Evolutionary conservation across 1,284 basidiomycete species (phyloP).

Genomic region (Cystobasidium slooffiae): DNA sequence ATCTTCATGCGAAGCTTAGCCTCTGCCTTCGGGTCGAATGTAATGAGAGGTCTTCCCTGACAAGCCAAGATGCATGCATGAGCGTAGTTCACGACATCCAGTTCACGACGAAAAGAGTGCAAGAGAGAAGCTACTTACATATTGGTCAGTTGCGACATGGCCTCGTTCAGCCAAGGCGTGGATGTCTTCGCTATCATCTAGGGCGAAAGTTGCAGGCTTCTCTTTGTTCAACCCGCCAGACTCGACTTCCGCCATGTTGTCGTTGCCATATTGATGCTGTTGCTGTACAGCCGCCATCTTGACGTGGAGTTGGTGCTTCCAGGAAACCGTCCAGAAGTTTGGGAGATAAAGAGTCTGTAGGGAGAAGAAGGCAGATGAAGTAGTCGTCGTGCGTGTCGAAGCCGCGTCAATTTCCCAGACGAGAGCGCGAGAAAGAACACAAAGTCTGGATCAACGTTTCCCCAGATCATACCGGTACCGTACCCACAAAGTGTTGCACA

Average conservation of each 20-base stretch:
- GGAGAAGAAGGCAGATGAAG: no score
- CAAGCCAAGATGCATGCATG: not conserved
- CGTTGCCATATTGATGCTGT: not conserved
- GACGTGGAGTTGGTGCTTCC: not conserved
- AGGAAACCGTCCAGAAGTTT: no score
- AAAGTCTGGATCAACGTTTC: slow-evolving; percentile 18
- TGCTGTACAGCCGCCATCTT: not conserved
- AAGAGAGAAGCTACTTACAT: slow-evolving; percentile 1
- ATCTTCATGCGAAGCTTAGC: slow-evolving; percentile 51
- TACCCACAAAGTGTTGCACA: no score
- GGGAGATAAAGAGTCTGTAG: no score
- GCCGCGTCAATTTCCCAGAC: no score
- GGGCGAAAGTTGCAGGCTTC: slow-evolving; percentile 15
- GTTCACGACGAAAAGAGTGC: not conserved
- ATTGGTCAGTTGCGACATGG: slow-evolving; percentile 35
- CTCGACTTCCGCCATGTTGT: slow-evolving; percentile 8
- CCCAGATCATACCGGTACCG: not conserved
- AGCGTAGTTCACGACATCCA: no score
- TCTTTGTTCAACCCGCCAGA: slow-evolving; percentile 44
- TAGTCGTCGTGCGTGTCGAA: no score
- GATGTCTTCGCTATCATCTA: slow-evolving; percentile 23
- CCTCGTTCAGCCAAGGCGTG: slow-evolving; percentile 17
- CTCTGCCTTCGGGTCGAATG: slow-evolving; percentile 54
- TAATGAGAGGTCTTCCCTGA: slow-evolving; percentile 45
- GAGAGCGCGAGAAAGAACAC: not conserved